A percentile compares a stretch with the other conserved stretches of the same genome.
These are phyloP conservation scores for Anthracocystis setariae DNA, from an alignment of 1,284 basidiomycete genomes.

Conservation along the genomic window DNA sequence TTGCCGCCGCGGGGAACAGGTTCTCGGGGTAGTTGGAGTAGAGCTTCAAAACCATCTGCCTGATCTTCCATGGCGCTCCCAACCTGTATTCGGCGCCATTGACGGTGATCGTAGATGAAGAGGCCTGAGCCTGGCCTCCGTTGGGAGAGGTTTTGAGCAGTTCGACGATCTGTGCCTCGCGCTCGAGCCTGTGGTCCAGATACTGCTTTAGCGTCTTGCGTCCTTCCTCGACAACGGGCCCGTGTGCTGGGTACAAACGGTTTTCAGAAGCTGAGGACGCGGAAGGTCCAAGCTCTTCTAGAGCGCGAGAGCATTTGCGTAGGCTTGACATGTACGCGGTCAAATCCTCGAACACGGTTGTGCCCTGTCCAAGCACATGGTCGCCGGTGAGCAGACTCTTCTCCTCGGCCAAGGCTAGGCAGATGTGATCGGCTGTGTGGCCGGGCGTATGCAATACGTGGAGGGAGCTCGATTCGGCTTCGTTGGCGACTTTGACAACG, in stretches of 20 bases:
- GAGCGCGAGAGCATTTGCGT: conserved; percentile 73
- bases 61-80: conserved; percentile 54
- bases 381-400: conserved; percentile 83
- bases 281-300: conserved; percentile 32
- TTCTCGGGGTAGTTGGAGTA: conserved; percentile 76
- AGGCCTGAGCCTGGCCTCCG: conserved; percentile 61
- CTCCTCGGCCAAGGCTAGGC: conserved; percentile 68
- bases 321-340: conserved; percentile 78
- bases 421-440: conserved; percentile 88
- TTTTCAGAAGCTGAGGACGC: conserved; percentile 44
- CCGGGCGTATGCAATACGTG: conserved; percentile 86
- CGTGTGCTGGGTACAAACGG: conserved; percentile 85
- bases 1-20: conserved; percentile 79
- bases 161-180: conserved; percentile 81
- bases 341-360: conserved; percentile 88
- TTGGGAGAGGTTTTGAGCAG: conserved; percentile 70
- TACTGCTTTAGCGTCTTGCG: conserved; percentile 76
- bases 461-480: conserved; percentile 36
- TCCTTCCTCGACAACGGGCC: conserved; percentile 76
- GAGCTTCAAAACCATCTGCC: conserved; percentile 68
- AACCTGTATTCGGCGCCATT: conserved; percentile 12
- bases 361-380: conserved; percentile 88
- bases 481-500: conserved; percentile 16
- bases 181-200: conserved; percentile 81
- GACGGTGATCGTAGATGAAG: conserved; percentile 10